A percentile compares a stretch with the other conserved stretches of the same genome.
Evolutionary conservation across 306 rosid species (phyloP).

Genomic region (Mucuna pruriens): DNA sequence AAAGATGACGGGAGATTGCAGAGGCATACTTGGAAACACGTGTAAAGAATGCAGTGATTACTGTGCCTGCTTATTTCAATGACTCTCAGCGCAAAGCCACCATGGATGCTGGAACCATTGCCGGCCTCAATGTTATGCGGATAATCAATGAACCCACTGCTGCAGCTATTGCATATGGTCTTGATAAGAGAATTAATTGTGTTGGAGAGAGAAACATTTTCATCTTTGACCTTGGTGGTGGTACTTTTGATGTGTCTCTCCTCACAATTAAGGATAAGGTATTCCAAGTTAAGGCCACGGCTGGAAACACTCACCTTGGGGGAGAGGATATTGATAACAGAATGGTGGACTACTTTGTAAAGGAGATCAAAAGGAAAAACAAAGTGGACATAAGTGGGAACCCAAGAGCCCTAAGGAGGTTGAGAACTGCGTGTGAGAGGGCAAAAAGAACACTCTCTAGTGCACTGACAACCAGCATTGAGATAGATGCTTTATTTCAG

Average conservation of each 20-base stretch:
- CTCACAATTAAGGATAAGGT: slow-evolving; percentile 45
- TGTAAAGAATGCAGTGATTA: slow-evolving; percentile 55
- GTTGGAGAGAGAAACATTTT: slow-evolving; percentile 39
- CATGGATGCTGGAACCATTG: slow-evolving; percentile 39
- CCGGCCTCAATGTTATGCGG: slow-evolving; percentile 45
- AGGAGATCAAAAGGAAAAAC: slow-evolving; percentile 21
- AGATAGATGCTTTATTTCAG: slow-evolving; percentile 34
- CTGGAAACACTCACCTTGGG: slow-evolving; percentile 14
- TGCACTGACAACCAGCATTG: slow-evolving; percentile 48
- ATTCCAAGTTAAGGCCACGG: slow-evolving; percentile 23
- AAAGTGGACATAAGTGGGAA: slow-evolving; percentile 35
- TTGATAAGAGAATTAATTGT: slow-evolving; percentile 49
- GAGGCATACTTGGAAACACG: slow-evolving; percentile 31
- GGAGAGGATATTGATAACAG: slow-evolving; percentile 16
- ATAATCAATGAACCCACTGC: slow-evolving; percentile 56
- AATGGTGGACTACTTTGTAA: not conserved
- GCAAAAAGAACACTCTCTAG: slow-evolving; percentile 57
- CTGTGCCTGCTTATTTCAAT: slow-evolving; percentile 65
- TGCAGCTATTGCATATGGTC: slow-evolving; percentile 68
- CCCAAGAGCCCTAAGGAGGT: slow-evolving; percentile 41
- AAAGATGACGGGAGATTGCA: slow-evolving; percentile 60
- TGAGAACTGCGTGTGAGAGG: slow-evolving; percentile 39
- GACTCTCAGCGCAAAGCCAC: slow-evolving; percentile 52
- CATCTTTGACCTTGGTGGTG: slow-evolving; percentile 49
- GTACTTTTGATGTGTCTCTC: slow-evolving; percentile 68